A percentile compares a stretch with the other conserved stretches of the same genome.
These are phyloP conservation scores for Cyclotella choctawhatcheeana DNA, from an alignment of 108 stramenopile genomes.

Conservation along the genomic window DNA sequence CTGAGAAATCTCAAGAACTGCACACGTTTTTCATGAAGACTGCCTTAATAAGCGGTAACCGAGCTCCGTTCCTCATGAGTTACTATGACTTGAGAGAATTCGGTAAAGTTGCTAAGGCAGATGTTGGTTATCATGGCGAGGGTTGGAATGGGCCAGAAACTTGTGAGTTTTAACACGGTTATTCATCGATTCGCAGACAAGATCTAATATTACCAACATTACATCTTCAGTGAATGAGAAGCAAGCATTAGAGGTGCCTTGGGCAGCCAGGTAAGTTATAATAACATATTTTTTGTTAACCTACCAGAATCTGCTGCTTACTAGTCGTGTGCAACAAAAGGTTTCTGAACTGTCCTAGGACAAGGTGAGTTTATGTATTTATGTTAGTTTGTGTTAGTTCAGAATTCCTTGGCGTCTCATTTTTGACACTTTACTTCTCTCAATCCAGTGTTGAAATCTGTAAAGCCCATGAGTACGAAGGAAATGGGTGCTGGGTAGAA, in stretches of 20 bases:
- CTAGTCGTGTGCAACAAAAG: no score
- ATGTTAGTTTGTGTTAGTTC: no score
- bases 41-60: slow-evolving; percentile 50
- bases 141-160: slow-evolving; percentile 39
- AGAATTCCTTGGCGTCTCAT: no score
- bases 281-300: not conserved
- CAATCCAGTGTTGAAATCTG: slow-evolving; percentile 35
- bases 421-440: no score
- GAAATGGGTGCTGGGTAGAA: slow-evolving; percentile 55
- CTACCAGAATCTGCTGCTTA: no score
- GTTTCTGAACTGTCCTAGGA: no score
- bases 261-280: slow-evolving; percentile 35
- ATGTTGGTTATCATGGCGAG: slow-evolving; percentile 12
- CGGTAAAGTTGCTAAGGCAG: slow-evolving; percentile 18
- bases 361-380: no score
- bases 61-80: slow-evolving; percentile 48
- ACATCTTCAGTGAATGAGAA: slow-evolving; percentile 16
- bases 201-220: not conserved
- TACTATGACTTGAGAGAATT: slow-evolving; percentile 11
- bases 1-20: slow-evolving; percentile 12
- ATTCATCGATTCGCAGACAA: no score
- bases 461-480: slow-evolving; percentile 34
- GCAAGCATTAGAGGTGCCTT: slow-evolving; percentile 36
- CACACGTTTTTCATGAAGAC: slow-evolving; percentile 54
- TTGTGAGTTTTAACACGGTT: no score